phyloP scores from a whole-genome alignment of 768 basidiomycete genomes.

The Kondoa malvinella region DNA sequence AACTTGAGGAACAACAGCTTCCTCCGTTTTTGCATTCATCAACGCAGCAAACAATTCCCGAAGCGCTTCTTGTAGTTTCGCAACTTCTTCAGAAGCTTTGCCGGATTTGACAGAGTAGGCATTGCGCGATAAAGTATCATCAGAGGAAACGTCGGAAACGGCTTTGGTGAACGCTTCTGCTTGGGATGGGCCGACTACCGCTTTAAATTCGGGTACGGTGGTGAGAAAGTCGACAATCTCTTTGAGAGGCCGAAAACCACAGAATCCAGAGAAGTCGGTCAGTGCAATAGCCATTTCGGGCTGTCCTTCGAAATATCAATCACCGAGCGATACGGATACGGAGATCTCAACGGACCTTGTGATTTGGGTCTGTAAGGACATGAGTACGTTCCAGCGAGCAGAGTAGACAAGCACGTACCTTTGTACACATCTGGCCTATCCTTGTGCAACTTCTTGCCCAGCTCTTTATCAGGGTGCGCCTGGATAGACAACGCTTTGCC shows the following conservation, averaged over 20 bases:
- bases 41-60: slow-evolving; percentile 60
- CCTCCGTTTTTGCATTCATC: slow-evolving; percentile 54
- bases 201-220: slow-evolving; percentile 55
- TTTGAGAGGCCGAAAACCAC: slow-evolving; percentile 73
- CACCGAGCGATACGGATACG: slow-evolving; percentile 1
- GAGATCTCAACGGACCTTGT: slow-evolving; percentile 45
- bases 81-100: slow-evolving; percentile 31
- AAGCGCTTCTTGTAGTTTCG: slow-evolving; percentile 45
- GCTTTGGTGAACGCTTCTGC: slow-evolving; percentile 40
- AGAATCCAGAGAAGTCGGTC: slow-evolving; percentile 73
- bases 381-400: neutral
- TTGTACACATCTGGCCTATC: slow-evolving; percentile 73
- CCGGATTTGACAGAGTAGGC: slow-evolving; percentile 8
- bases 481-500: slow-evolving; percentile 79
- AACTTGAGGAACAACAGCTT: slow-evolving; percentile 42
- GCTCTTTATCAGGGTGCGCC: slow-evolving; percentile 72
- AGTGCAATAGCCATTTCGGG: slow-evolving; percentile 98
- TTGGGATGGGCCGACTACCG: slow-evolving; percentile 39
- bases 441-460: slow-evolving; percentile 52
- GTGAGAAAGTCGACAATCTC: slow-evolving; percentile 52
- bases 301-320: slow-evolving; percentile 17
- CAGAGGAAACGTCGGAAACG: slow-evolving; percentile 39
- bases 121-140: slow-evolving; percentile 33
- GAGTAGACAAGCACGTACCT: slow-evolving; percentile 39
- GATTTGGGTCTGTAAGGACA: slow-evolving; percentile 55